A percentile compares a stretch with the other conserved stretches of the same genome.
Evolutionary conservation across 495 filamentous ascomycete genomes (phyloP).

Genomic region (Haplographium delicatum): DNA sequence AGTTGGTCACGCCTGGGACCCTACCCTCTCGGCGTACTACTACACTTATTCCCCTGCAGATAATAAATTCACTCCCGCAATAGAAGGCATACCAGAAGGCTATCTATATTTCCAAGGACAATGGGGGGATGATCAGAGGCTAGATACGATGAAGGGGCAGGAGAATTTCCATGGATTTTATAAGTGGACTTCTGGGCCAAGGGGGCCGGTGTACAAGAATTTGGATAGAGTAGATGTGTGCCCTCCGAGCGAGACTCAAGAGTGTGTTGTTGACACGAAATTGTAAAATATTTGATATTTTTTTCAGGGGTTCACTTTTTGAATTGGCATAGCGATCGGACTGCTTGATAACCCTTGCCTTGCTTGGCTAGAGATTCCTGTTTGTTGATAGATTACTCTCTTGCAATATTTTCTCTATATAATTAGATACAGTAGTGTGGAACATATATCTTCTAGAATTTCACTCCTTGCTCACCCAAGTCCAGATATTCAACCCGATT

Average conservation of each 20-base stretch:
- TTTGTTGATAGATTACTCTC: no score
- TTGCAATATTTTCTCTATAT: no score
- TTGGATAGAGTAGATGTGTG: constrained; percentile 5
- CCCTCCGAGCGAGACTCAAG: no score
- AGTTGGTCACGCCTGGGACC: constrained; percentile 43
- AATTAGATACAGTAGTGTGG: no score
- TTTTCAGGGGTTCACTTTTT: no score
- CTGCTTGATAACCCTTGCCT: no score
- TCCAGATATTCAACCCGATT: constrained; percentile 55
- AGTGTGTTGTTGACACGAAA: no score
- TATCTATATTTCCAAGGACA: constrained; percentile 50
- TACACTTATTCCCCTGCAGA: constrained; percentile 43
- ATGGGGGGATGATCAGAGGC: constrained; percentile 56
- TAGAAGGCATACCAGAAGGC: background rate
- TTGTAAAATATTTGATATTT: no score
- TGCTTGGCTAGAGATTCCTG: no score
- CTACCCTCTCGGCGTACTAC: constrained; percentile 41
- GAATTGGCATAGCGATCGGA: no score
- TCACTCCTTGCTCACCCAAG: constrained; percentile 17
- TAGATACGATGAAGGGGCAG: constrained; percentile 37
- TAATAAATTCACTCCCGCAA: background rate
- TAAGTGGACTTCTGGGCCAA: constrained; percentile 46
- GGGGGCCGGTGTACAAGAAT: constrained; percentile 33
- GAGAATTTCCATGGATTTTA: constrained; percentile 36
- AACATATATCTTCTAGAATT: no score